Percentiles rank a stretch among this genome's conserved stretches.
These are phyloP conservation scores for Starmerella tilneyi DNA, from an alignment of 805 yeast genomes.

Conservation along the genomic window DNA sequence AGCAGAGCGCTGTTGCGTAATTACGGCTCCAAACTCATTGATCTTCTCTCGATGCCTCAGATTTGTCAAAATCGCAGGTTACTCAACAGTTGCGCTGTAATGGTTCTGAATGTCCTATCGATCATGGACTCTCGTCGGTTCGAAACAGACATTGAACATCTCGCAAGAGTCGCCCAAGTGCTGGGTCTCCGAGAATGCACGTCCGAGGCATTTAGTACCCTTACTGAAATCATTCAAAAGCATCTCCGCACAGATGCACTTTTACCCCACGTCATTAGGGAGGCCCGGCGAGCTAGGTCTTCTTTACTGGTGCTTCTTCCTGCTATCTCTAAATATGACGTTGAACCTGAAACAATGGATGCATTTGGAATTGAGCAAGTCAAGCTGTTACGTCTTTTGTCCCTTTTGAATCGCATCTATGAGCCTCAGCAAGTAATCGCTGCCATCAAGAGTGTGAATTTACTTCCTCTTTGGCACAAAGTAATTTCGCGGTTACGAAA, in stretches of 20 bases:
- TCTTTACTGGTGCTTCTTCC: conserved; percentile 1
- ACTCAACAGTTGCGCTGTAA: background rate
- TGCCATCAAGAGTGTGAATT: conserved; percentile 45
- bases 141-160: background rate
- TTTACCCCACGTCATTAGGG: background rate
- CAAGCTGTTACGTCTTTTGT: conserved; percentile 69
- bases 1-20: background rate
- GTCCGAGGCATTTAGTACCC: conserved; percentile 8
- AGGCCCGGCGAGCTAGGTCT: conserved; percentile 7
- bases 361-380: conserved; percentile 80
- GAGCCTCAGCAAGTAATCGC: conserved; percentile 33
- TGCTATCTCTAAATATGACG: background rate
- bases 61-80: conserved; percentile 6
- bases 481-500: conserved; percentile 63
- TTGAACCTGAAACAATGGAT: conserved; percentile 42
- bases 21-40: background rate
- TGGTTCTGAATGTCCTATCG: background rate
- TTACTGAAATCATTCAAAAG: conserved; percentile 5
- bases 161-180: background rate
- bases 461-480: conserved; percentile 70
- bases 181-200: conserved; percentile 14
- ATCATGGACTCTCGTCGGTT: background rate
- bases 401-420: conserved; percentile 77
- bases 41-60: conserved; percentile 3
- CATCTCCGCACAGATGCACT: conserved; percentile 7